These are phyloP conservation scores for Trametes gibbosa DNA, from an alignment of 768 basidiomycete species.

Conservation along the genomic window DNA sequence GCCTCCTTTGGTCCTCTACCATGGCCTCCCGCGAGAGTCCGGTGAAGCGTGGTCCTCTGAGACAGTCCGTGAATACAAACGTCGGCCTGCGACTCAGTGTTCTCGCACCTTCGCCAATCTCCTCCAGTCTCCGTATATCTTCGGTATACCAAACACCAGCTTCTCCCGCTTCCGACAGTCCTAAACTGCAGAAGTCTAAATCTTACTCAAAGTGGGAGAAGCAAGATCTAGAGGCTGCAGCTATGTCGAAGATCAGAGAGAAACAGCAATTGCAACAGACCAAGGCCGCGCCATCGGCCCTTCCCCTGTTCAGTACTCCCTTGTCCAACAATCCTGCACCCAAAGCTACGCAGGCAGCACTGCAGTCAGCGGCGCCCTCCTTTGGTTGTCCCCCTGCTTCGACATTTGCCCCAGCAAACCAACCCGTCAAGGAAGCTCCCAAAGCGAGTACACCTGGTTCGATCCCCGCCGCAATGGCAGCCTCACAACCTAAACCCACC, in stretches of 20 bases:
- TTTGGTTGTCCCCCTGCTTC: conserved; percentile 3
- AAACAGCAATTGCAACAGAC: conserved; percentile 30
- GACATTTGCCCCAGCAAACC: conserved; percentile 22
- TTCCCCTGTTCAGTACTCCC: neutral
- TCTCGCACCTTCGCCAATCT: conserved; percentile 35
- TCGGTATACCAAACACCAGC: conserved; percentile 31
- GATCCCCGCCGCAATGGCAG: conserved; percentile 4
- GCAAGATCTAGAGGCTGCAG: conserved; percentile 78
- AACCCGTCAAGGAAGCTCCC: conserved; percentile 21
- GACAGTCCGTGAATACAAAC: conserved; percentile 46
- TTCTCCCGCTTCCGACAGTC: conserved; percentile 43
- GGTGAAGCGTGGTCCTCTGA: conserved; percentile 36
- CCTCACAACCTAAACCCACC: conserved; percentile 10
- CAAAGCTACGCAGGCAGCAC: neutral
- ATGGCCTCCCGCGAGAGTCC: conserved; percentile 35
- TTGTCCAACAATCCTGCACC: neutral
- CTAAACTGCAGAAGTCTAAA: conserved; percentile 44
- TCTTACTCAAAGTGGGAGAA: conserved; percentile 83
- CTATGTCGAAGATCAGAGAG: conserved; percentile 68
- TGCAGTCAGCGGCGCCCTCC: neutral
- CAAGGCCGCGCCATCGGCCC: conserved; percentile 1
- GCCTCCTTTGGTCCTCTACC: conserved; percentile 68
- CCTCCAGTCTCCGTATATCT: conserved; percentile 38
- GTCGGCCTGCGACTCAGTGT: conserved; percentile 49
- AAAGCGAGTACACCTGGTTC: neutral